Evolutionary conservation across 306 rosid genomes (phyloP), one percentile per base, ranked within the genome.

Genomic region (Dalbergia cochinchinensis): DNA sequence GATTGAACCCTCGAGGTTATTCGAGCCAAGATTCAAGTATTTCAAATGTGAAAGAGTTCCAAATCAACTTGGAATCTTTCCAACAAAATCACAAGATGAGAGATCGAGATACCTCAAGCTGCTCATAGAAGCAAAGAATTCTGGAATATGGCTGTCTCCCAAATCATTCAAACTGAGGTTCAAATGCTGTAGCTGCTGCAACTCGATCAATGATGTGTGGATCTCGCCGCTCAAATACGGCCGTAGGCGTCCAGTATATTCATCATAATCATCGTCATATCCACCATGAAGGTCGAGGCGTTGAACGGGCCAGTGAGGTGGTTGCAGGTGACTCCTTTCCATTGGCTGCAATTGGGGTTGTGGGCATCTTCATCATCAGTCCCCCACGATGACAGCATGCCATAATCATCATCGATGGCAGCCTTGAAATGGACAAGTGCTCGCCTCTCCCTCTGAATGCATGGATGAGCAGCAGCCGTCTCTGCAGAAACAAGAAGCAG

Each of bases 351-450:
- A 8, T 82, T 69, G 0, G 42, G 11, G 9, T 45, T 74, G 4
- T n/a, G 31, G 31, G 1, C 31, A 3, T 1, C 31, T 26, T 26
- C 31, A n/a, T n/a, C n/a, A n/a, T 26, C 31, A 26, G 31, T 18
- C 6, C 41, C 69, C 82, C 85, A 82, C 0, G 85, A 69, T 5
- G 78, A 69, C 8, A 69, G 57, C 62, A 35, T 58, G 66, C 60
- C 81, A 22, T 3, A 7, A 14, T 0, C 0, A 60, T 82, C 73
- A 4, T 41, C 11, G 2, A 63, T 16, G 63, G 41, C 44, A 50
- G 71, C 68, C 50, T 76, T 82, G n/a, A 82, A 76, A 1, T 76
- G 7, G 9, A 82, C 66, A 41, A 75, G 75, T 15, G 81, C 59
- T 34, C 69, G 67, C 33, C 67, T 82, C 42, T 82, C 81, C 8